Conservation (phyloP, 176 grass and related monocot species). For the Oryza australiensis region DNA sequence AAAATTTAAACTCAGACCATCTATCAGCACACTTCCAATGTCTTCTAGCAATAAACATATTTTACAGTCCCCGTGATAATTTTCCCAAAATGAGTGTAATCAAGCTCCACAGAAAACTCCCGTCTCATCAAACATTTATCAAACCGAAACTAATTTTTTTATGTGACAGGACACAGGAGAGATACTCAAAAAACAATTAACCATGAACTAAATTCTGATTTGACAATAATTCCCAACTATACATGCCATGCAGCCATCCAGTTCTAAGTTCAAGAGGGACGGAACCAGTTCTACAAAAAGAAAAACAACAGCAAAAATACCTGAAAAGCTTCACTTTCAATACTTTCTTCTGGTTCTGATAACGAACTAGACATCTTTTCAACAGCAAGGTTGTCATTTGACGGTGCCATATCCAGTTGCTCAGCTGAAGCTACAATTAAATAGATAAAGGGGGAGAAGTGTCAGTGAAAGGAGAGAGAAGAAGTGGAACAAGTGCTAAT, state of each 20-base stretch:
- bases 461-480: conserved; percentile 9
- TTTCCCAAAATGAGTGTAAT: conserved; percentile 12
- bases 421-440: conserved; percentile 51
- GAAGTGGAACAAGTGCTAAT: background rate
- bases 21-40: background rate
- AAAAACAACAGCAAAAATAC: conserved; percentile 19
- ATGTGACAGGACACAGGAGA: background rate
- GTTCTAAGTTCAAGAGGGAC: conserved; percentile 20
- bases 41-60: background rate
- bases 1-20: background rate
- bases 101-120: background rate
- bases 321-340: conserved; percentile 52
- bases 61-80: background rate
- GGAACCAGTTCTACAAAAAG: background rate
- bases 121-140: background rate
- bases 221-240: background rate
- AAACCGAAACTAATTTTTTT: conserved; percentile 1
- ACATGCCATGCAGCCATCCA: background rate
- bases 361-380: conserved; percentile 36
- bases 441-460: conserved; percentile 27
- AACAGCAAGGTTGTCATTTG: conserved; percentile 9
- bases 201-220: background rate
- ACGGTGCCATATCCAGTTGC: conserved; percentile 32
- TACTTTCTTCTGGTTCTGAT: conserved; percentile 41
- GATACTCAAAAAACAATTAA: background rate